Percentiles rank a stretch among this genome's conserved stretches.
phyloP scores from a whole-genome alignment of 805 yeast genomes.

The Cyberlindnera mycetangii region DNA sequence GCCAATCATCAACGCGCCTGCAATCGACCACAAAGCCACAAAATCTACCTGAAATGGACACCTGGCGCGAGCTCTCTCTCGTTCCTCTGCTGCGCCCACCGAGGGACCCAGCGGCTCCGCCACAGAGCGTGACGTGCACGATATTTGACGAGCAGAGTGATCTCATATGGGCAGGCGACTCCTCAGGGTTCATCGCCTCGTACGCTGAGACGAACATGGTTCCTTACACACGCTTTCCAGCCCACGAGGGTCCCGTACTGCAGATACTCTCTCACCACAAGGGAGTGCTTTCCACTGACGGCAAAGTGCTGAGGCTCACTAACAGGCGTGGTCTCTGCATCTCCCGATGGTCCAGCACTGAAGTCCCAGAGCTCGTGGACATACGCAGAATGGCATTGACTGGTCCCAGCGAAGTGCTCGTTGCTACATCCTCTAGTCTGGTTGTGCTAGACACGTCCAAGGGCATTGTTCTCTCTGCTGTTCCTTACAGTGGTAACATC shows the following conservation, averaged over 20 bases:
- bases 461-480: conserved; percentile 33
- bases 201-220: conserved; percentile 44
- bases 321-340: conserved; percentile 54
- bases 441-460: conserved; percentile 42
- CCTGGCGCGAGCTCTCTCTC: conserved; percentile 26
- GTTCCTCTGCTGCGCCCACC: conserved; percentile 26
- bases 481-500: conserved; percentile 43
- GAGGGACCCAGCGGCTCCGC: conserved; percentile 13
- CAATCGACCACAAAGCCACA: neutral
- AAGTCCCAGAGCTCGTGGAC: conserved; percentile 32
- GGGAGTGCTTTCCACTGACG: conserved; percentile 58
- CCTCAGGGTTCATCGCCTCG: conserved; percentile 41
- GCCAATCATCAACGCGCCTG: too few species aligned
- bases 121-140: conserved; percentile 26
- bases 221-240: conserved; percentile 57
- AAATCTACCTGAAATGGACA: conserved; percentile 20
- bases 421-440: conserved; percentile 41
- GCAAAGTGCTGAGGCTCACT: conserved; percentile 48
- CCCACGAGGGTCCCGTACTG: conserved; percentile 46
- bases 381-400: conserved; percentile 31
- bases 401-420: conserved; percentile 41
- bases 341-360: conserved; percentile 30
- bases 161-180: conserved; percentile 82
- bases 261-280: conserved; percentile 53
- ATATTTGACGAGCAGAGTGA: conserved; percentile 72